Conservation (phyloP, 345 rosid genomes). For the Gynandropsis gynandra region DNA sequence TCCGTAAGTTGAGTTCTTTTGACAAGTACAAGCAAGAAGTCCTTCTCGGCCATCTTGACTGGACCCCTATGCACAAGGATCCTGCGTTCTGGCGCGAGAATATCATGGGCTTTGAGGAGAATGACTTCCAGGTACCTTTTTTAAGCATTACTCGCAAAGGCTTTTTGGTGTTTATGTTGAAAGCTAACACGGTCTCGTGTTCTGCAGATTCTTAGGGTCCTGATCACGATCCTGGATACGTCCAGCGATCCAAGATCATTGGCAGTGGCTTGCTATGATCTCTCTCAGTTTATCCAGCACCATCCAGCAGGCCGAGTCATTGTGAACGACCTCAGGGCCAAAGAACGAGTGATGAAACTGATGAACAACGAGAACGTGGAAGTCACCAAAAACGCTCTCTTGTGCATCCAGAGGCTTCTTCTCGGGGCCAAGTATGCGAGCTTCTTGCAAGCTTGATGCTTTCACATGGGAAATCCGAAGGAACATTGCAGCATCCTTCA, state of each 20-base stretch:
- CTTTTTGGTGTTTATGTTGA: no score
- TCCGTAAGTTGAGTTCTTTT: slow-evolving; percentile 83
- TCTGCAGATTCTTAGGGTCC: slow-evolving; percentile 83
- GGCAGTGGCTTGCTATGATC: slow-evolving; percentile 89
- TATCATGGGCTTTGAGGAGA: slow-evolving; percentile 74
- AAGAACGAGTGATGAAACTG: slow-evolving; percentile 83
- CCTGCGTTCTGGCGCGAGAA: slow-evolving; percentile 92
- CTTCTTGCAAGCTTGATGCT: slow-evolving; percentile 76
- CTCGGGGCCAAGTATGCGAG: slow-evolving; percentile 91
- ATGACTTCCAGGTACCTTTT: slow-evolving; percentile 75
- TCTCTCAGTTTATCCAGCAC: slow-evolving; percentile 88
- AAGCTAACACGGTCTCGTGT: no score
- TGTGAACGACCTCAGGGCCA: slow-evolving; percentile 82
- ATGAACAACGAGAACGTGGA: slow-evolving; percentile 80
- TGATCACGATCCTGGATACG: slow-evolving; percentile 79
- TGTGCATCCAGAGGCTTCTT: slow-evolving; percentile 86
- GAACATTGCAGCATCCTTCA: no score
- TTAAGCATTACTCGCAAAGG: no score
- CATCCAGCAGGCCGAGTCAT: slow-evolving; percentile 92
- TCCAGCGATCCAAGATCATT: slow-evolving; percentile 79
- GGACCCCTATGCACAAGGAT: slow-evolving; percentile 99
- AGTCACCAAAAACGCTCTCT: slow-evolving; percentile 69
- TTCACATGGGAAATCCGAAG: no score
- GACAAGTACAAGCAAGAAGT: slow-evolving; percentile 96
- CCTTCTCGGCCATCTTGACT: slow-evolving; percentile 91